Conservation (phyloP, 495 filamentous ascomycete species). For the Penicillium argentinense region DNA sequence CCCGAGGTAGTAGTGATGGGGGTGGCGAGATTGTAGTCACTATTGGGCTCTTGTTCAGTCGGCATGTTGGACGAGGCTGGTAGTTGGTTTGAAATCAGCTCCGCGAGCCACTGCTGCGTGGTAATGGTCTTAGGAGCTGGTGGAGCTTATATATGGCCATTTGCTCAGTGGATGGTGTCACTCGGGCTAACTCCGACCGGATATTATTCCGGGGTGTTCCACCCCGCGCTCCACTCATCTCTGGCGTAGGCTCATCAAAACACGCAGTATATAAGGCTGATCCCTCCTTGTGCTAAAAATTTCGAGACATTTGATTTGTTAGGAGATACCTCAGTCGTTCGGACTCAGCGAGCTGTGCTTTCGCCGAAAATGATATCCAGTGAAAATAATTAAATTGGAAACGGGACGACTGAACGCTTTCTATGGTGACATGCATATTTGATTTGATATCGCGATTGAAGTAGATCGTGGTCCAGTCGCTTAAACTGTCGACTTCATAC, state of each 20-base stretch:
- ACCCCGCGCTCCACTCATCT: slow-evolving; percentile 1
- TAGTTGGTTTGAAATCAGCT: not conserved
- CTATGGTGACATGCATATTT: slow-evolving; percentile 3
- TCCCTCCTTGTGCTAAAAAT: not conserved
- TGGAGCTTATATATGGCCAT: slow-evolving; percentile 20
- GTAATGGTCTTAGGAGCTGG: not conserved
- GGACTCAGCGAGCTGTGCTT: not conserved
- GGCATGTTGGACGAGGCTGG: slow-evolving; percentile 1
- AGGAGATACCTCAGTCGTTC: not conserved
- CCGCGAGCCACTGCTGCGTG: not conserved
- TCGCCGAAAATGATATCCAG: not conserved
- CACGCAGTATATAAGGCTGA: not conserved
- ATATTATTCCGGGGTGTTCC: slow-evolving; percentile 20
- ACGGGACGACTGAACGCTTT: slow-evolving; percentile 6
- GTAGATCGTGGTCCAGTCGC: not conserved
- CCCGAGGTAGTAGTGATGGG: slow-evolving; percentile 50
- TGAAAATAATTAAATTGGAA: not conserved
- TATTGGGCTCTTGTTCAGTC: slow-evolving; percentile 15
- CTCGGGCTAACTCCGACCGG: slow-evolving; percentile 25
- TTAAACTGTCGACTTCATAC: slow-evolving; percentile 33
- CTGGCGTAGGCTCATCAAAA: not conserved
- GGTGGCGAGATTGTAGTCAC: slow-evolving; percentile 54
- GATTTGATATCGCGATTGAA: not conserved
- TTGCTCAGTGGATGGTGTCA: slow-evolving; percentile 26
- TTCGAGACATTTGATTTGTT: not conserved